phyloP scores from a whole-genome alignment of 2,329 filamentous ascomycete species.

The Calonectria ilicicola region DNA sequence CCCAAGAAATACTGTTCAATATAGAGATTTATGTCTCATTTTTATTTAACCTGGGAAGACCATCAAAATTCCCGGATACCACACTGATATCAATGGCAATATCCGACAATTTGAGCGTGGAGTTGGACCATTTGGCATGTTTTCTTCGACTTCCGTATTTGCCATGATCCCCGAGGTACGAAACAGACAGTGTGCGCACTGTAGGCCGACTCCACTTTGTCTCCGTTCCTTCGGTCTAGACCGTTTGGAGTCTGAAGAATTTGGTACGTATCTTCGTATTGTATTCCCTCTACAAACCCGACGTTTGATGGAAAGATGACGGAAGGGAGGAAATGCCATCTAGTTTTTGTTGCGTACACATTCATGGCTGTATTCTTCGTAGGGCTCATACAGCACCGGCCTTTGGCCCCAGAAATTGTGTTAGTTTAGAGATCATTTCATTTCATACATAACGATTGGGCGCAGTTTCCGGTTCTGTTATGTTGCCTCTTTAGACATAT shows the following conservation, averaged over 20 bases:
- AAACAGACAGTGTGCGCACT: background rate
- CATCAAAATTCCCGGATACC: too few species aligned
- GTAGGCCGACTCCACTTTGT: background rate
- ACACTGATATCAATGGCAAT: too few species aligned
- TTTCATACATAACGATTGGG: background rate
- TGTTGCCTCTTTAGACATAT: background rate
- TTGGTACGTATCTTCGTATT: slow-evolving; percentile 12
- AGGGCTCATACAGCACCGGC: too few species aligned
- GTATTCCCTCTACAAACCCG: background rate
- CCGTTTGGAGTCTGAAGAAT: background rate
- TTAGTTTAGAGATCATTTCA: background rate
- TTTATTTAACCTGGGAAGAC: too few species aligned
- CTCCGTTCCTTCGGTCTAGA: background rate
- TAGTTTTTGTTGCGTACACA: background rate
- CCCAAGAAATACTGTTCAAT: too few species aligned
- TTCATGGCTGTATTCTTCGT: background rate
- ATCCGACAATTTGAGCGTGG: background rate
- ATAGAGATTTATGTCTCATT: too few species aligned
- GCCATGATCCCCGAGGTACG: background rate
- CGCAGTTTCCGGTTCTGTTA: background rate
- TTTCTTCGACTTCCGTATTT: background rate
- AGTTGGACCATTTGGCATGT: background rate
- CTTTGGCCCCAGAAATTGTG: too few species aligned
- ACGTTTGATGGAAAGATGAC: background rate
- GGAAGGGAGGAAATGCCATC: background rate